Conservation (phyloP, 192 early-diverging fungal genomes). For the Lunasporangiospora selenospora region DNA sequence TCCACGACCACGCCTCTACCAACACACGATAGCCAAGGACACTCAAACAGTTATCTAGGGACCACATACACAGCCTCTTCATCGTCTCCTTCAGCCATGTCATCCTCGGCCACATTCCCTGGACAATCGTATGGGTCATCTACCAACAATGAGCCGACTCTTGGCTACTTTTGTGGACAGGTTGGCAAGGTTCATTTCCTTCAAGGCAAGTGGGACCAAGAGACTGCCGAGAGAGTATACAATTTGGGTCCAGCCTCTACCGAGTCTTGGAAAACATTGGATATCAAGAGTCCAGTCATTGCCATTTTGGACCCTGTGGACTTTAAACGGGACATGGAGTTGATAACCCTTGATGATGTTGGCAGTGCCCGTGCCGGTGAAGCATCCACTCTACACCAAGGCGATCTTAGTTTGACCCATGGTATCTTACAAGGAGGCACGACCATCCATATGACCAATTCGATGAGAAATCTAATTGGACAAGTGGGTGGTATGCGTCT, state of each 20-base stretch:
- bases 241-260: constrained; percentile 46
- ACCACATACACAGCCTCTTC: constrained; percentile 6
- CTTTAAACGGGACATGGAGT: constrained; percentile 34
- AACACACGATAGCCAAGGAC: constrained; percentile 1
- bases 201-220: constrained; percentile 50
- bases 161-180: constrained; percentile 47
- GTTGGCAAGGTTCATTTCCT: constrained; percentile 47
- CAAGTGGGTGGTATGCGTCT: constrained; percentile 43
- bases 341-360: constrained; percentile 6
- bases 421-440: constrained; percentile 43
- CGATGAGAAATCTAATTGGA: constrained; percentile 45
- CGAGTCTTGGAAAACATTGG: constrained; percentile 37
- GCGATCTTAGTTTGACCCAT: neutral
- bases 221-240: constrained; percentile 45
- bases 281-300: constrained; percentile 41
- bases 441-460: constrained; percentile 43
- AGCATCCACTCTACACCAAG: neutral
- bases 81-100: neutral
- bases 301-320: constrained; percentile 36
- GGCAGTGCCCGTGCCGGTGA: neutral
- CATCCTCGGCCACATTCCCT: neutral
- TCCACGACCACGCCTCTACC: neutral
- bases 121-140: neutral
- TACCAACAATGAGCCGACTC: constrained; percentile 10
- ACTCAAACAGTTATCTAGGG: neutral